These are phyloP conservation scores for Cenchrus purpureus DNA, from an alignment of 176 grass and related monocot species.

Conservation along the genomic window DNA sequence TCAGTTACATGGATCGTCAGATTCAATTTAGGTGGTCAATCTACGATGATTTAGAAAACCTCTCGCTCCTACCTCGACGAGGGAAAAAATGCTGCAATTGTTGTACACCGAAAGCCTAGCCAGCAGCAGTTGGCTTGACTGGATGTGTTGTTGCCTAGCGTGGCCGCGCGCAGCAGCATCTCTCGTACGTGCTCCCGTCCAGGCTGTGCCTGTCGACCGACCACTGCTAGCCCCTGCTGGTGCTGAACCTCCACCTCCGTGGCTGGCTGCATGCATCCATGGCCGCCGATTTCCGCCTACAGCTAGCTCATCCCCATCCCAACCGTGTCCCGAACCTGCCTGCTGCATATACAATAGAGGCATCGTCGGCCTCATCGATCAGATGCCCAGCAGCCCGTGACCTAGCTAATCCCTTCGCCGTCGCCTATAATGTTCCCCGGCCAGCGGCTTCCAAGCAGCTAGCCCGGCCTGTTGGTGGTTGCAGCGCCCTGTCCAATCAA, in stretches of 20 bases:
- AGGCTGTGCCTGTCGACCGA: conserved; percentile 41
- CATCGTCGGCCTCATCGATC: neutral
- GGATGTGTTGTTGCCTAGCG: conserved; percentile 34
- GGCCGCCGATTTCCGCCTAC: neutral
- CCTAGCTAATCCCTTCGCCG: neutral
- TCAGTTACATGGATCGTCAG: too few species aligned
- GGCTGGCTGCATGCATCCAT: neutral
- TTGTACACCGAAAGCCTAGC: neutral
- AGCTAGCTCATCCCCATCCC: neutral
- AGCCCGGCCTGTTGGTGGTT: conserved; percentile 24
- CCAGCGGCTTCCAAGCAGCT: conserved; percentile 21
- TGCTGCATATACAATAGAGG: neutral
- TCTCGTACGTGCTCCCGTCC: conserved; percentile 11
- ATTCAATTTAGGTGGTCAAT: too few species aligned
- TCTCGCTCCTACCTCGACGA: too few species aligned
- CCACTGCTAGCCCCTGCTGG: neutral
- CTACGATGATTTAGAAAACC: too few species aligned
- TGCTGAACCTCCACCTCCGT: neutral
- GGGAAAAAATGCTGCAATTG: neutral
- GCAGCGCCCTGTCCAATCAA: neutral
- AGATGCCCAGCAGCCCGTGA: conserved; percentile 9
- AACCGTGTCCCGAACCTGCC: neutral
- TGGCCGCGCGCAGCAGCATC: neutral
- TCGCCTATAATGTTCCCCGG: conserved; percentile 1
- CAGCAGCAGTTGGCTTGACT: conserved; percentile 4